phyloP scores from a whole-genome alignment of 2,329 filamentous ascomycete genomes.

The Beauveria varroae region DNA sequence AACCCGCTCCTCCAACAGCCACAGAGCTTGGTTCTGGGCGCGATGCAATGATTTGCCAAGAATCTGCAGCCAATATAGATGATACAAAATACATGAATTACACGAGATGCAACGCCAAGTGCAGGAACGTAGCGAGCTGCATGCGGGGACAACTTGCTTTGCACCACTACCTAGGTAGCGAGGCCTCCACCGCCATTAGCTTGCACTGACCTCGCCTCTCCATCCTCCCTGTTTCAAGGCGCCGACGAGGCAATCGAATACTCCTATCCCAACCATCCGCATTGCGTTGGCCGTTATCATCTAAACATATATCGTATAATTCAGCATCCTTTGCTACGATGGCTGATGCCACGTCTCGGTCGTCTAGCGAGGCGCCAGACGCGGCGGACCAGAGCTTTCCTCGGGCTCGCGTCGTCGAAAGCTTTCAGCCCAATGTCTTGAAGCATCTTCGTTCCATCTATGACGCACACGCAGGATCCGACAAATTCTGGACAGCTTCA shows the following conservation, averaged over 20 bases:
- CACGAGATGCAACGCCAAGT: too few species aligned
- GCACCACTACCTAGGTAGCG: not conserved
- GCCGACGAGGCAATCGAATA: not conserved
- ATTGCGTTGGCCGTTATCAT: not conserved
- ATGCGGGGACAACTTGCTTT: too few species aligned
- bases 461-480: constrained; percentile 26
- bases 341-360: not conserved
- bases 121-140: too few species aligned
- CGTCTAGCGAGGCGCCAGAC: not conserved
- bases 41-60: too few species aligned
- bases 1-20: too few species aligned
- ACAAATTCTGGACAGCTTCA: constrained; percentile 32
- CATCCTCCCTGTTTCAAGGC: not conserved
- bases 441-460: constrained; percentile 35
- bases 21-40: too few species aligned
- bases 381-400: constrained; percentile 20
- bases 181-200: not conserved
- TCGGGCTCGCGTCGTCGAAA: constrained; percentile 24
- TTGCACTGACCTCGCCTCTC: not conserved
- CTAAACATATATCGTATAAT: not conserved
- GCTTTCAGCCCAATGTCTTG: constrained; percentile 29
- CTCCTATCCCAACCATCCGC: not conserved
- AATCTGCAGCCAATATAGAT: too few species aligned
- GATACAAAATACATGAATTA: too few species aligned
- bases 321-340: not conserved